A percentile compares a stretch with the other conserved stretches of the same genome.
Evolutionary conservation across 75 land plant species (phyloP).

Genomic region (Sequoia sempervirens): DNA sequence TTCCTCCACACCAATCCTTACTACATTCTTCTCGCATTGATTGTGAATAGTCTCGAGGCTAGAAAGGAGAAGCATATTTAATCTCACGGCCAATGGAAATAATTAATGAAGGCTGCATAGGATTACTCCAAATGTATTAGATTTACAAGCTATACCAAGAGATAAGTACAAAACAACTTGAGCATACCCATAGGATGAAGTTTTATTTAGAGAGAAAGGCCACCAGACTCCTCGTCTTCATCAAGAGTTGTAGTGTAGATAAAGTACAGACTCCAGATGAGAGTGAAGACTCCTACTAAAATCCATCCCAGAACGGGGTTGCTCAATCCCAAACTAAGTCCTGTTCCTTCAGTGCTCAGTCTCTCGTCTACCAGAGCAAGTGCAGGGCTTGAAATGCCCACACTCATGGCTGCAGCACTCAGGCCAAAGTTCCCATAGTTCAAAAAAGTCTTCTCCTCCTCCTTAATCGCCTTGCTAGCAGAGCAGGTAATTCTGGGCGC

Average conservation of each 20-base stretch:
- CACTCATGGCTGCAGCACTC: background rate
- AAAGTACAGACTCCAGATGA: slow-evolving; percentile 82
- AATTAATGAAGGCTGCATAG: background rate
- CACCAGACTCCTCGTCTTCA: slow-evolving; percentile 81
- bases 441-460: background rate
- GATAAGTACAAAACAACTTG: background rate
- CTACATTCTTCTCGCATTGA: background rate
- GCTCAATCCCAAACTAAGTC: slow-evolving; percentile 85
- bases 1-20: background rate
- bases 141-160: background rate
- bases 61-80: background rate
- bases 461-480: background rate
- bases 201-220: slow-evolving; percentile 54
- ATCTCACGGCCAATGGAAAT: background rate
- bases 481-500: background rate
- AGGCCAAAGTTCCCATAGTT: background rate
- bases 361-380: slow-evolving; percentile 93
- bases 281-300: slow-evolving; percentile 70
- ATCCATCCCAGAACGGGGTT: slow-evolving; percentile 87
- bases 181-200: background rate
- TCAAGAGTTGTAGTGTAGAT: slow-evolving; percentile 60
- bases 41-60: background rate
- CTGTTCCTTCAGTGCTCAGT: slow-evolving; percentile 89
- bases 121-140: background rate
- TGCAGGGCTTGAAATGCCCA: slow-evolving; percentile 17